A percentile compares a stretch with the other conserved stretches of the same genome.
Conservation (phyloP, 495 filamentous ascomycete genomes). For the Cenococcum geophilum region DNA sequence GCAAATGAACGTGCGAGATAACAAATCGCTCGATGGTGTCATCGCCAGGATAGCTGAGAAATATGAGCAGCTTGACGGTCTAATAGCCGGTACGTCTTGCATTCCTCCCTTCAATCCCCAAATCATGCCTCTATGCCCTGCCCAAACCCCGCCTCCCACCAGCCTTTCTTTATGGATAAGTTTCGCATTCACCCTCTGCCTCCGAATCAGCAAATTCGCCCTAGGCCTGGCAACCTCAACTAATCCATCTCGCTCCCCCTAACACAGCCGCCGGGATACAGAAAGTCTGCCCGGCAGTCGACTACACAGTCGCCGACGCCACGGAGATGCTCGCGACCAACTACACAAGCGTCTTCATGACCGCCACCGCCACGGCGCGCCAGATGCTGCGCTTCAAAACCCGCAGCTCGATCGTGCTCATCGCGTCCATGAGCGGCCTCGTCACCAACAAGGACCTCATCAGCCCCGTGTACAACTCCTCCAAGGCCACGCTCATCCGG, state of each 20-base stretch:
- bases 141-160: background rate
- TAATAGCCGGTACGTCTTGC: conserved; percentile 51
- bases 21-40: conserved; percentile 46
- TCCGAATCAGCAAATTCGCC: no score
- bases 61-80: conserved; percentile 57
- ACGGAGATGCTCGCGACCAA: conserved; percentile 69
- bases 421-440: conserved; percentile 68
- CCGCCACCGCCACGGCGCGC: conserved; percentile 61
- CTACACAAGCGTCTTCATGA: conserved; percentile 72
- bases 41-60: conserved; percentile 51
- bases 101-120: background rate
- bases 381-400: conserved; percentile 70
- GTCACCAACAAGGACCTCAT: conserved; percentile 67
- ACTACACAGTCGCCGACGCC: conserved; percentile 62
- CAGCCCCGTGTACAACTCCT: conserved; percentile 62
- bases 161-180: conserved; percentile 6
- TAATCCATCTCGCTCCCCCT: no score
- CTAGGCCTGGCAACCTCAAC: no score
- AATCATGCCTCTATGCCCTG: background rate
- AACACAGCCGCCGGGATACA: conserved; percentile 45
- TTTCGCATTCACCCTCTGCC: no score
- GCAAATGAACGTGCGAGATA: conserved; percentile 59
- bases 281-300: conserved; percentile 17
- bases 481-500: conserved; percentile 65
- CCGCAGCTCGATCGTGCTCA: conserved; percentile 65